Evolutionary conservation across 768 basidiomycete species (phyloP), one percentile per base, ranked within the genome.

Genomic region (Leucocoprinus sp.): DNA sequence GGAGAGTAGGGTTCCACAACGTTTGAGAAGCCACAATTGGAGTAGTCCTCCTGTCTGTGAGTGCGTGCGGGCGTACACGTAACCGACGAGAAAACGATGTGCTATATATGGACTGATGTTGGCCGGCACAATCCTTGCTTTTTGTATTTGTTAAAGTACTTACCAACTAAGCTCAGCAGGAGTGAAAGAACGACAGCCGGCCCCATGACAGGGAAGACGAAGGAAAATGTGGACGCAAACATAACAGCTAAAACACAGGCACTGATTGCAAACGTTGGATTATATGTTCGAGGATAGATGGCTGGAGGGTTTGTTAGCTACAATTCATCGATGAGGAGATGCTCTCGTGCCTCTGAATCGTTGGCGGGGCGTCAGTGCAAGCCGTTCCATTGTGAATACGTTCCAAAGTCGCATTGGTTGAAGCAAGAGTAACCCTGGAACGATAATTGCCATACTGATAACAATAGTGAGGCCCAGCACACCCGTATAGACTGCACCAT

Each of bases 1-100:
- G 0, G 77, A 75, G 8, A 86, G 59, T 7, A 84, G 63, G n/a
- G 80, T 80, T 33, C 76, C 85, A 39, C 90, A 73, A 40, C 84
- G 75, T 43, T 79, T 78, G 31, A 89, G 59, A 3, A 88, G 65
- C 84, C 86, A 89, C 22, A 90, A 71, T 51, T 84, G 80, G 17
- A 87, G 60, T 21, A 82, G 62, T 5, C 85, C 85, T 11, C 86
- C 85, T 1, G 85, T 86, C 56, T 84, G 81, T 5, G 82, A 83
- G 48, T 76, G 75, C 19, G 78, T 81, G 31, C 82, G 72, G 1
- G 74, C 84, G 55, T 82, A 84, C 15, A 88, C 84, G 59, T 89
- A 86, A 27, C 84, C 82, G 49, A 86, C 66, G 42, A 88, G 73
- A 64, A 76, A 89, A 28, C 85, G 82, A 61, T 86, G 83, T n/a